Evolutionary conservation across 1,139 yeast species (phyloP).

Genomic region (Candida anutae): DNA sequence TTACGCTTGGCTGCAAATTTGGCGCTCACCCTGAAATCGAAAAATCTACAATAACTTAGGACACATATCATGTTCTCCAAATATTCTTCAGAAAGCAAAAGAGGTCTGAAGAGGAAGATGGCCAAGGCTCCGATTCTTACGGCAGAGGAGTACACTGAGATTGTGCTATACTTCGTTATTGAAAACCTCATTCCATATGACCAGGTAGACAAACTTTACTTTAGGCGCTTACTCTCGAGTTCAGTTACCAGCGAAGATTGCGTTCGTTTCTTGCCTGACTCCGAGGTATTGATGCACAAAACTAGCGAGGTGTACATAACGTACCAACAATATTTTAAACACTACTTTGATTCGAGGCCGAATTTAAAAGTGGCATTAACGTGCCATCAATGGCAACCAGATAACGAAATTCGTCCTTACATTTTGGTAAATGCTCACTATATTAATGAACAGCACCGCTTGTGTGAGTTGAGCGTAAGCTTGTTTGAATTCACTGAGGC

Average conservation of each 20-base stretch:
- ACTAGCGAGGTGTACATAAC: conserved; percentile 13
- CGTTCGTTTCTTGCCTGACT: conserved; percentile 9
- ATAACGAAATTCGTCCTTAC: conserved; percentile 8
- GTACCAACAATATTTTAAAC: conserved; percentile 13
- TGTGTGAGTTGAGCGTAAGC: conserved; percentile 16
- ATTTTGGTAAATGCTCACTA: conserved; percentile 15
- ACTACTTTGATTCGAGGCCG: conserved; percentile 9
- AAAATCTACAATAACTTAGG: too few relatives aligned
- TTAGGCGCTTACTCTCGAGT: conserved; percentile 8
- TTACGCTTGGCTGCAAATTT: too few relatives aligned
- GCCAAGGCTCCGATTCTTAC: conserved; percentile 4
- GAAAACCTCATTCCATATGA: conserved; percentile 17
- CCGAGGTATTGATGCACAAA: conserved; percentile 11
- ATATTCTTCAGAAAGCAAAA: too few relatives aligned
- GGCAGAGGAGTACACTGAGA: conserved; percentile 8
- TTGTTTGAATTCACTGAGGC: conserved; percentile 9
- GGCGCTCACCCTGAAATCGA: too few relatives aligned
- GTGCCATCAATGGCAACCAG: conserved; percentile 15
- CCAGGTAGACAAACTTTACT: conserved; percentile 10
- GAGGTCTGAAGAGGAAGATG: conserved; percentile 4
- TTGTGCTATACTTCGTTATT: conserved; percentile 10
- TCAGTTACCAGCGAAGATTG: conserved; percentile 5
- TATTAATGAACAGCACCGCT: conserved; percentile 10
- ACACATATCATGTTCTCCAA: too few relatives aligned
- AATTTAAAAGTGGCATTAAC: conserved; percentile 12